Conservation (phyloP, 2,329 filamentous ascomycete species). For the Fusarium phyllophilum region DNA sequence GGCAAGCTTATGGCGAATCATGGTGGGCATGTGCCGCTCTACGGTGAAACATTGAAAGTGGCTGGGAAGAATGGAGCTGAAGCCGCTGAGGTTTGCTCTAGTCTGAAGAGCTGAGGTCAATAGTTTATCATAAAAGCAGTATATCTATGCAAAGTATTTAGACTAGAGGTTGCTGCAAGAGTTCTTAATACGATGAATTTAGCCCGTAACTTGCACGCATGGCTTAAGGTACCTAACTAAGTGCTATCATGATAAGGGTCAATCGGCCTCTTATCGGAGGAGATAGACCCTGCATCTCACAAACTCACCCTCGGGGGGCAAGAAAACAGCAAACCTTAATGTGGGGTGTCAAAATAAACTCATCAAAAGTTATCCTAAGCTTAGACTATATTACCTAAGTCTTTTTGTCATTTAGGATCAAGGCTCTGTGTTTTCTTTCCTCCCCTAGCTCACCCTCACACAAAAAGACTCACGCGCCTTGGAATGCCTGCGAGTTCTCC, state of each 20-base stretch:
- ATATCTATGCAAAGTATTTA: neutral
- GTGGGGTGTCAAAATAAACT: too few relatives aligned
- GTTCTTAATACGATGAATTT: neutral
- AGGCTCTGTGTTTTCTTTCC: too few relatives aligned
- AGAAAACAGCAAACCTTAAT: too few relatives aligned
- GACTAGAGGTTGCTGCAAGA: neutral
- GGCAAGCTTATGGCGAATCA: conserved; percentile 36
- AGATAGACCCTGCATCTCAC: conserved; percentile 13
- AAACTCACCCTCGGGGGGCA: neutral
- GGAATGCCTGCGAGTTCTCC: conserved; percentile 22
- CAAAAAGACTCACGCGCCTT: conserved; percentile 28
- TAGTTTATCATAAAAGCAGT: neutral
- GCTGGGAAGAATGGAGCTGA: conserved; percentile 11
- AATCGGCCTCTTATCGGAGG: conserved; percentile 10
- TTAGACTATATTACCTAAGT: too few relatives aligned
- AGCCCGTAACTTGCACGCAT: too few relatives aligned
- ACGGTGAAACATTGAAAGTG: conserved; percentile 37
- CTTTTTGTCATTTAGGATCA: too few relatives aligned
- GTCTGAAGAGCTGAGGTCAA: neutral
- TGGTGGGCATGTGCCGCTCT: conserved; percentile 26
- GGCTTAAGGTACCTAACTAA: too few relatives aligned
- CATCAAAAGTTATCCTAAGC: too few relatives aligned
- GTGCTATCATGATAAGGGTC: neutral
- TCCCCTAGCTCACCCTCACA: neutral
- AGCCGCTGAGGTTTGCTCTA: neutral